Evolutionary conservation across 1,139 yeast genomes (phyloP).

Genomic region (Suhomyces bolitotheri): DNA sequence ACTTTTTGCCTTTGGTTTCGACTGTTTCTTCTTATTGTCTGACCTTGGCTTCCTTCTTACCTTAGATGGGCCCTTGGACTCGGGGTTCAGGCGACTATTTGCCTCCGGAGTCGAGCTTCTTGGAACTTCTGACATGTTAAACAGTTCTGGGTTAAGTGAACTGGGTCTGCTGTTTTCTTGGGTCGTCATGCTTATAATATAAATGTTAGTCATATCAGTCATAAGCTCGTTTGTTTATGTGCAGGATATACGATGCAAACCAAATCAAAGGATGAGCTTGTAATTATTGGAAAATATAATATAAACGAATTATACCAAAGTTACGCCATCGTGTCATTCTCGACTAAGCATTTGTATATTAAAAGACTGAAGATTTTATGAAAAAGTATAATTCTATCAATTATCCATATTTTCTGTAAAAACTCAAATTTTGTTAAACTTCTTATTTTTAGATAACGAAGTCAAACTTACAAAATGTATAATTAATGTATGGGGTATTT

Average conservation of each 20-base stretch:
- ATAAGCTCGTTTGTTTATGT: no score
- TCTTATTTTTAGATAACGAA: background rate
- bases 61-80: background rate
- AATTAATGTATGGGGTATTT: background rate
- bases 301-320: no score
- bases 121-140: background rate
- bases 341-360: no score
- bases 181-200: no score
- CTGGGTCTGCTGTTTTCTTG: background rate
- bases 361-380: no score
- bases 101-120: background rate
- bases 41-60: conserved; percentile 1
- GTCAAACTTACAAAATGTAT: background rate
- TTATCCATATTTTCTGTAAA: background rate
- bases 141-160: background rate
- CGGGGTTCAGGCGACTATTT: background rate
- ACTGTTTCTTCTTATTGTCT: conserved; percentile 3
- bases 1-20: conserved; percentile 5
- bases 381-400: no score
- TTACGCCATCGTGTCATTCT: no score
- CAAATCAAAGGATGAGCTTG: no score
- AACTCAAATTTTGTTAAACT: background rate
- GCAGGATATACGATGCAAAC: no score
- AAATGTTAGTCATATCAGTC: no score
- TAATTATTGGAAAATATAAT: no score